phyloP scores from a whole-genome alignment of 495 filamentous ascomycete species.

The Penicillium cosmopolitanum region DNA sequence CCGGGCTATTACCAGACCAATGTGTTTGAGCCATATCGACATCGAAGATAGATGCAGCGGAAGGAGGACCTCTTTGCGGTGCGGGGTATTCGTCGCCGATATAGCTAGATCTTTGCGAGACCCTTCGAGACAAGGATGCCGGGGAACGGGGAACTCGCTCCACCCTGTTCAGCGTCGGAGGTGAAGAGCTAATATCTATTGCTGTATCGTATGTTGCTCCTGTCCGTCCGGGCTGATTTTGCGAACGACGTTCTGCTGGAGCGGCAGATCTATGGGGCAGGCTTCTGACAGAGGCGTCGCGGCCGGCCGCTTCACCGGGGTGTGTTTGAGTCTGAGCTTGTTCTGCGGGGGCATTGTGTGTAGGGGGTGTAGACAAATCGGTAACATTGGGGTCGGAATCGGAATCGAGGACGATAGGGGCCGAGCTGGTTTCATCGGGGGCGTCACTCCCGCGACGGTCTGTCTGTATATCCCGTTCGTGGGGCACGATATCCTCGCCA shows the following conservation, averaged over 20 bases:
- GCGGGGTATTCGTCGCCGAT: not conserved
- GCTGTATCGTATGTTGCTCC: constrained; percentile 41
- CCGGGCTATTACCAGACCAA: not conserved
- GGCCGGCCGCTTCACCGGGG: constrained; percentile 25
- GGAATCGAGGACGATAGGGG: constrained; percentile 1
- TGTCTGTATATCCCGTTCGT: not conserved
- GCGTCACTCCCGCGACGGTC: not conserved
- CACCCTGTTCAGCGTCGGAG: constrained; percentile 8
- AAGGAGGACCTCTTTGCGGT: not conserved
- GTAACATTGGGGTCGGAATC: not conserved
- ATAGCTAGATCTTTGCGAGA: not conserved
- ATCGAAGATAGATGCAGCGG: not conserved
- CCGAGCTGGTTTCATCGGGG: not conserved
- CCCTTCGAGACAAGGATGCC: not conserved
- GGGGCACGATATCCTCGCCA: not conserved
- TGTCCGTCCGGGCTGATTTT: constrained; percentile 1
- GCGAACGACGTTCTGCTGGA: not conserved
- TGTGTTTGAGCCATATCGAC: not conserved
- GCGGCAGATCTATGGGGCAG: constrained; percentile 25
- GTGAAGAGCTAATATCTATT: constrained; percentile 44
- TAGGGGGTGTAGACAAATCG: not conserved
- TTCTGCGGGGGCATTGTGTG: not conserved
- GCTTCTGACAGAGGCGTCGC: not conserved
- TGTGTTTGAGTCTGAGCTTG: not conserved
- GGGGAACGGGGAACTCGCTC: not conserved